Conservation (phyloP, 306 rosid genomes). For the Ochetophila trinervis region DNA sequence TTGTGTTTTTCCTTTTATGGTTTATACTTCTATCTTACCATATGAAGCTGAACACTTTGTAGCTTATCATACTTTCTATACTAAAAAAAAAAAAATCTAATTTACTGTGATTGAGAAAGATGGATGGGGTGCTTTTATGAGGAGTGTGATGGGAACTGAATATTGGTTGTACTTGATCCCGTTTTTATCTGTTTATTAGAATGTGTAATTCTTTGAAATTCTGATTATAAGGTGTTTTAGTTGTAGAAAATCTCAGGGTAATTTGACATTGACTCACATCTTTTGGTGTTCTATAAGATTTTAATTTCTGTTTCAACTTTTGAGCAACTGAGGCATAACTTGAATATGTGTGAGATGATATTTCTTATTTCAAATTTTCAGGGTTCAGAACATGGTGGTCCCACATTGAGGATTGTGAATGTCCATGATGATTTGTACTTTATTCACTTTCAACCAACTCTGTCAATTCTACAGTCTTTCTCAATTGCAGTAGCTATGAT, state of each 20-base stretch:
- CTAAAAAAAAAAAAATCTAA: too few relatives aligned
- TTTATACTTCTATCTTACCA: slow-evolving; percentile 11
- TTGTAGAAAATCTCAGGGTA: neutral
- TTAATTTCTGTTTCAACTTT: slow-evolving; percentile 1
- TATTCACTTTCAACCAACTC: slow-evolving; percentile 57
- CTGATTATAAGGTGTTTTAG: neutral
- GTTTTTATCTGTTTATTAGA: slow-evolving; percentile 1
- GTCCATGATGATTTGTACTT: slow-evolving; percentile 70
- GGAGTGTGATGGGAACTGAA: slow-evolving; percentile 9
- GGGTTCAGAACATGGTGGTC: slow-evolving; percentile 42
- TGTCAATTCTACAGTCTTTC: slow-evolving; percentile 77
- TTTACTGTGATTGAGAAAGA: slow-evolving; percentile 1
- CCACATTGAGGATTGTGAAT: slow-evolving; percentile 78
- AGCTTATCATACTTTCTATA: too few relatives aligned
- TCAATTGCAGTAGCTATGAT: slow-evolving; percentile 82
- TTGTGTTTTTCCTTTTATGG: neutral
- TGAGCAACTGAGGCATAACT: neutral
- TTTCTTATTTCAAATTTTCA: slow-evolving; percentile 26
- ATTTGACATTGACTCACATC: neutral
- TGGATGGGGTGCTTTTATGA: slow-evolving; percentile 6
- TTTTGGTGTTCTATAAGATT: neutral
- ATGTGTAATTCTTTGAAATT: neutral
- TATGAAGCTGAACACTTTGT: too few relatives aligned
- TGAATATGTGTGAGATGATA: slow-evolving; percentile 5
- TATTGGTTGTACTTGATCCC: too few relatives aligned